A percentile compares a stretch with the other conserved stretches of the same genome.
phyloP scores from a whole-genome alignment of 768 basidiomycete species.

The Galerina marginata region DNA sequence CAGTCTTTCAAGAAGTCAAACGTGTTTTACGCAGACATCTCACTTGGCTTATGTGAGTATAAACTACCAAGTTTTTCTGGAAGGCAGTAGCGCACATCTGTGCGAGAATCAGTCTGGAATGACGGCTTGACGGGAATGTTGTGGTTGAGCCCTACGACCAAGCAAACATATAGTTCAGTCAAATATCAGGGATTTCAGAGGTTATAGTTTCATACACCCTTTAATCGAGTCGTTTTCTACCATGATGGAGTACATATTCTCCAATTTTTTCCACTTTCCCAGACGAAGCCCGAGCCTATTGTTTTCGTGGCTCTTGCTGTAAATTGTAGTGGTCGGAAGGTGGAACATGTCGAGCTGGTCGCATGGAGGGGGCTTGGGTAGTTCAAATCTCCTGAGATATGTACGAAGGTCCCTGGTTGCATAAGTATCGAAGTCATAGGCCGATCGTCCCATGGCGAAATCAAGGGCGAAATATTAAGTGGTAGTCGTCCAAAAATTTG shows the following conservation, averaged over 20 bases:
- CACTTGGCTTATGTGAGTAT: conserved; percentile 12
- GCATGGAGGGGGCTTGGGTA: conserved; percentile 40
- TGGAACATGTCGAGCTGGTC: conserved; percentile 34
- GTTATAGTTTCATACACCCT: conserved; percentile 1
- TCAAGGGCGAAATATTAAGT: neutral
- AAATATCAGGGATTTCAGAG: neutral
- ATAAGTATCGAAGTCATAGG: conserved; percentile 30
- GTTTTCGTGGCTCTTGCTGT: conserved; percentile 55
- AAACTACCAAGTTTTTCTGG: conserved; percentile 8
- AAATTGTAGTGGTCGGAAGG: conserved; percentile 29
- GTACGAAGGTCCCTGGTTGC: conserved; percentile 49
- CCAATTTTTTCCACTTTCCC: conserved; percentile 57
- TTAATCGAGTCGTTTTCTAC: conserved; percentile 7
- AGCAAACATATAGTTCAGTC: neutral
- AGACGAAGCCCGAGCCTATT: conserved; percentile 44
- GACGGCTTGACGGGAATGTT: neutral
- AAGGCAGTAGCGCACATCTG: conserved; percentile 4
- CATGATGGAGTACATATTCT: conserved; percentile 47
- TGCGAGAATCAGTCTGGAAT: neutral
- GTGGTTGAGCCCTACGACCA: conserved; percentile 9
- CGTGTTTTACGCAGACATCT: conserved; percentile 35
- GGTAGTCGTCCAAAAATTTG: neutral
- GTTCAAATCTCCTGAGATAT: conserved; percentile 51
- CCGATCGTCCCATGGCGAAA: conserved; percentile 23
- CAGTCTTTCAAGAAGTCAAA: conserved; percentile 1